Evolutionary conservation across 768 basidiomycete species (phyloP).

Genomic region (Mycena olivaceomarginata): DNA sequence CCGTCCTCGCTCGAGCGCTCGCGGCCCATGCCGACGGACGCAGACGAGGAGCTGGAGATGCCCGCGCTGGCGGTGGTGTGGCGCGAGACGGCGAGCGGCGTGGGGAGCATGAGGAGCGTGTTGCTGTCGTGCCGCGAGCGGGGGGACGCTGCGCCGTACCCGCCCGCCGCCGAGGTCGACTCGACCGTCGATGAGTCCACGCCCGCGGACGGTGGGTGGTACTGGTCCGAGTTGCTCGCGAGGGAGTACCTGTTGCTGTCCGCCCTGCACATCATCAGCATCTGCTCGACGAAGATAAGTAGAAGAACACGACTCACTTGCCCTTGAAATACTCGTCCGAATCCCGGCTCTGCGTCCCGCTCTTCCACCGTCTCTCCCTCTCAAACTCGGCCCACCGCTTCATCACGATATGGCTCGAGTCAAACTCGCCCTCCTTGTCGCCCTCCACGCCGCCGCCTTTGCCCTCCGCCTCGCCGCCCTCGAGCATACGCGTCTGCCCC

Average conservation of each 20-base stretch:
- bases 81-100: conserved; percentile 76
- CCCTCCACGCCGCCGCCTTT: conserved; percentile 72
- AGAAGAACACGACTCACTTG: conserved; percentile 70
- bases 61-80: conserved; percentile 49
- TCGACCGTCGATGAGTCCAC: conserved; percentile 78
- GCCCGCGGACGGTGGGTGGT: conserved; percentile 67
- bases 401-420: conserved; percentile 98
- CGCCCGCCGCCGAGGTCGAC: conserved; percentile 52
- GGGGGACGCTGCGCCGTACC: conserved; percentile 46
- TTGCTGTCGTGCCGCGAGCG: conserved; percentile 83
- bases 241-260: conserved; percentile 81
- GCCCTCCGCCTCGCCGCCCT: conserved; percentile 73
- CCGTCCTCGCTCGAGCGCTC: conserved; percentile 69
- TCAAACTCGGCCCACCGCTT: conserved; percentile 99
- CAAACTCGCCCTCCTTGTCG: conserved; percentile 98
- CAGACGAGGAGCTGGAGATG: conserved; percentile 68
- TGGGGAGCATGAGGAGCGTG: conserved; percentile 83
- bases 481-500: conserved; percentile 94
- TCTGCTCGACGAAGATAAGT: conserved; percentile 14
- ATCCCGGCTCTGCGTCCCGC: conserved; percentile 88
- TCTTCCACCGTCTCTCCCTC: conserved; percentile 95
- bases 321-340: conserved; percentile 82
- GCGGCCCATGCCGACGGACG: conserved; percentile 52
- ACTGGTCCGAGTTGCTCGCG: conserved; percentile 86
- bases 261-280: conserved; percentile 48